Evolutionary conservation across 805 yeast species (phyloP), one percentile per base, ranked within the genome.

Genomic region (Candida michaelii): DNA sequence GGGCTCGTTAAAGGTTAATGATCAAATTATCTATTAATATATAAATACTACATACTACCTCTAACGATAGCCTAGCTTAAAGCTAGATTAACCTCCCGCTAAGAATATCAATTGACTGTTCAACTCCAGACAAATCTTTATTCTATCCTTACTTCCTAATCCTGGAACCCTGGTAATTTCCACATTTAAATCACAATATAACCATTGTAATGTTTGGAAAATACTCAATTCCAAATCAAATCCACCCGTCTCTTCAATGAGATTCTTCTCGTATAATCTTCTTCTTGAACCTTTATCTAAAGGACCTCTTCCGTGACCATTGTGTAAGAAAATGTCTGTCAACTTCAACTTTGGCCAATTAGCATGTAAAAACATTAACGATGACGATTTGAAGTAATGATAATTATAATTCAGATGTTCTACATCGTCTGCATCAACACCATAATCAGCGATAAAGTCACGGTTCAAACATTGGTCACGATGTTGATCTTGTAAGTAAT

Each of bases 301-400:
- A 10, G 62, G 61, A 5, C 66, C 68, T 39, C 70, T 50, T 21
- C 64, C 65, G 32, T 41, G 25, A 4, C 55, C 47, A 44, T 62
- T 62, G 2, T 24, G 15, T 13, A 57, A 34, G 40, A 62, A 63
- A 54, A 65, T 49, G 31, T 61, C 62, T 6, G 40, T 42, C 4
- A 63, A 32, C 24, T 54, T 48, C 32, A 39, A 59, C 39, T 65
- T 65, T 16, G 69, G 70, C 70, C 70, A 65, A 48, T 65, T 65
- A 39, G 70, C 70, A 48, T 65, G 71, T 39, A 65, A 46, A 44
- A 65, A 63, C 52, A 60, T 51, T 31, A 65, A 48, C 15, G 51
- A 50, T 11, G 60, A 56, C 9, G 59, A 51, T 45, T 51, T 53
- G 47, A 53, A 65, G 30, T 45, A 50, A 50, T 65, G 69, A 48